Evolutionary conservation across 768 basidiomycete species (phyloP).

Genomic region (Naganishia onofrii): DNA sequence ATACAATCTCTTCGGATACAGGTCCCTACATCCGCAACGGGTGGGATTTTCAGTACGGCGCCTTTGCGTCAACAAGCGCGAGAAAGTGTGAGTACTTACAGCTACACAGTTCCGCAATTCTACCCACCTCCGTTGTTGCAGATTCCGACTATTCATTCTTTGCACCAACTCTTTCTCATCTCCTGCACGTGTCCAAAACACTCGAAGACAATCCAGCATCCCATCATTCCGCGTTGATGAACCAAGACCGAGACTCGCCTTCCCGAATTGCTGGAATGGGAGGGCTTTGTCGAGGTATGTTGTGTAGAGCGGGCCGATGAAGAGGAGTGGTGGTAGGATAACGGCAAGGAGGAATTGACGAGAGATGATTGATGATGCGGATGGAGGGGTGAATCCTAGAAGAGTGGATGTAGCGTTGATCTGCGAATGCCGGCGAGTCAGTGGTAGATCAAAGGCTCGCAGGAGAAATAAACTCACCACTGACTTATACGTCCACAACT

Average conservation of each 20-base stretch:
- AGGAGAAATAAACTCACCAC: not conserved
- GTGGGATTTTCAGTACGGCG: no score
- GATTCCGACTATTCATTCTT: not conserved
- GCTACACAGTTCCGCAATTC: conserved; percentile 71
- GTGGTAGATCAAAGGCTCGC: not conserved
- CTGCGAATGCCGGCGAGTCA: not conserved
- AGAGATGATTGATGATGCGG: conserved; percentile 11
- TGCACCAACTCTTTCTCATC: conserved; percentile 22
- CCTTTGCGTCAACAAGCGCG: no score
- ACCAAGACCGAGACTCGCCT: conserved; percentile 50
- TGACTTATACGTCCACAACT: not conserved
- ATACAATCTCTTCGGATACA: conserved; percentile 87
- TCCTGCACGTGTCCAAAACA: conserved; percentile 15
- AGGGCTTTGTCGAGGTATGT: conserved; percentile 45
- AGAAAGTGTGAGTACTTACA: conserved; percentile 50
- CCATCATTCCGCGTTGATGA: conserved; percentile 4
- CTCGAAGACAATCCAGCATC: conserved; percentile 7
- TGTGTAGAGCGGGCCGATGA: conserved; percentile 72
- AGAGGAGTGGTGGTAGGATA: conserved; percentile 69
- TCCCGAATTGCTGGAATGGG: conserved; percentile 35
- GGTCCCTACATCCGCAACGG: conserved; percentile 65
- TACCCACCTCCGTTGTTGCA: conserved; percentile 51
- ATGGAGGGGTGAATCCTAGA: conserved; percentile 26
- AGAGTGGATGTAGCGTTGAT: conserved; percentile 26
- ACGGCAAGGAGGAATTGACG: conserved; percentile 53